Percentiles rank a stretch among this genome's conserved stretches.
Conservation (phyloP, 257 asterid genomes). For the Primulina huaijiensis region DNA sequence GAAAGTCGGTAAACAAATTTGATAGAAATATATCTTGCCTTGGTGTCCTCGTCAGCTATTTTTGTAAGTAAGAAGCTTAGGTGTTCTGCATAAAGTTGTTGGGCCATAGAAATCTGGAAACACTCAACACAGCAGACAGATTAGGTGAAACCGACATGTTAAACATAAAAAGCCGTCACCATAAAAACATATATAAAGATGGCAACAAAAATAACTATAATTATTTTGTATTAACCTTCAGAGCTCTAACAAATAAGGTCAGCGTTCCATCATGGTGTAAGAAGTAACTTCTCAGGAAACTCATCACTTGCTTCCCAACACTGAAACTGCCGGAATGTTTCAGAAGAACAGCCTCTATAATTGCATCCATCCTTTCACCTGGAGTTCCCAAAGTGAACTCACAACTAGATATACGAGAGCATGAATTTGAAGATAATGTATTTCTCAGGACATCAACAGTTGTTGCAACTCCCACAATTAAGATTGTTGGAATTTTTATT, state of each 20-base stretch:
- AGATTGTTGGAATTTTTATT: slow-evolving; percentile 65
- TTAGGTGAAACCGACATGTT: slow-evolving; percentile 15
- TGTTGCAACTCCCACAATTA: slow-evolving; percentile 87
- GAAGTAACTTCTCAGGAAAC: slow-evolving; percentile 75
- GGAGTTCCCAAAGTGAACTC: slow-evolving; percentile 76
- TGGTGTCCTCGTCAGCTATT: slow-evolving; percentile 35
- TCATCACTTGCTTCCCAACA: slow-evolving; percentile 64
- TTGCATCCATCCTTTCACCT: slow-evolving; percentile 75
- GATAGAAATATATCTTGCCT: slow-evolving; percentile 41
- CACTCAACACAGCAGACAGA: slow-evolving; percentile 20
- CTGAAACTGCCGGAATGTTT: slow-evolving; percentile 54
- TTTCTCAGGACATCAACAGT: slow-evolving; percentile 60
- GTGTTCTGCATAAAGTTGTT: slow-evolving; percentile 59
- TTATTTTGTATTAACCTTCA: slow-evolving; percentile 52
- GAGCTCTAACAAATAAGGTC: slow-evolving; percentile 72
- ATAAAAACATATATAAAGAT: slow-evolving; percentile 18
- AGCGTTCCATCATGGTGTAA: slow-evolving; percentile 88
- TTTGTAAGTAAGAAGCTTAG: slow-evolving; percentile 41
- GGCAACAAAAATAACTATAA: not conserved
- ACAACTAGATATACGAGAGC: slow-evolving; percentile 48
- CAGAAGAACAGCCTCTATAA: slow-evolving; percentile 68
- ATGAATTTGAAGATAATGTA: slow-evolving; percentile 53
- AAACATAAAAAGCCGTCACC: slow-evolving; percentile 21
- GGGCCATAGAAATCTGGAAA: slow-evolving; percentile 69
- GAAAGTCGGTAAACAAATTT: not conserved